These are phyloP conservation scores for Cercospora canescens DNA, from an alignment of 2,329 filamentous ascomycete genomes.

Conservation along the genomic window DNA sequence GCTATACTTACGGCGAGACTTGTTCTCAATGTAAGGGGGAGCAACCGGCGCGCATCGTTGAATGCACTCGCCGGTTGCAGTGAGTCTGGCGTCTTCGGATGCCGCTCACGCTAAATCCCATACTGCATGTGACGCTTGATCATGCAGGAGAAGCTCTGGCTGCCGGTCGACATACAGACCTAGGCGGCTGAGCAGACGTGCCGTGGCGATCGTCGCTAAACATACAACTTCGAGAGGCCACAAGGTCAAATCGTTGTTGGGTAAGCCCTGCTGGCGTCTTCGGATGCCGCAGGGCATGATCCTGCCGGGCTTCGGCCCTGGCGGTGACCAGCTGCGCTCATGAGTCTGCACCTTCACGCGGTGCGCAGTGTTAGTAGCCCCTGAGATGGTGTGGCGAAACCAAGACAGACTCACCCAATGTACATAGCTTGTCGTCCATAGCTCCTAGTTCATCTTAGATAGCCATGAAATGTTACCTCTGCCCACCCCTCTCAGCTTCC, in stretches of 20 bases:
- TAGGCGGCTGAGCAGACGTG: neutral
- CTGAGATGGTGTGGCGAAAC: neutral
- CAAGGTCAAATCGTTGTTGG: slow-evolving; percentile 5
- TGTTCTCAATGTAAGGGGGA: slow-evolving; percentile 6
- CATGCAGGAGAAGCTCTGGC: neutral
- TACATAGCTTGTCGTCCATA: too few relatives aligned
- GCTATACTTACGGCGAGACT: slow-evolving; percentile 5
- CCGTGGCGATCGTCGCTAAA: neutral
- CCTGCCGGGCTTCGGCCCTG: slow-evolving; percentile 1
- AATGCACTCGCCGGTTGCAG: neutral
- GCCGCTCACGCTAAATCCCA: slow-evolving; percentile 7
- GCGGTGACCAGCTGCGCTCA: slow-evolving; percentile 3
- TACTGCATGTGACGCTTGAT: neutral
- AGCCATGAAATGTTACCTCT: neutral
- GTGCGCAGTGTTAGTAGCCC: slow-evolving; percentile 3
- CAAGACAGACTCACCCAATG: neutral
- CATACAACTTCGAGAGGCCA: slow-evolving; percentile 5
- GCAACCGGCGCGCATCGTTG: neutral
- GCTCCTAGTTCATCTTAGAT: neutral
- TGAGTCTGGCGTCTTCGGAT: neutral
- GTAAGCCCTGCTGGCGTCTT: neutral
- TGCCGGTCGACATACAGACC: neutral
- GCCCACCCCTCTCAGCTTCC: neutral
- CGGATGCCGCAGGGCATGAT: neutral
- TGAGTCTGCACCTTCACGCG: slow-evolving; percentile 5